These are phyloP conservation scores for Pezicula carpinea DNA, from an alignment of 2,329 filamentous ascomycete genomes.

Conservation along the genomic window DNA sequence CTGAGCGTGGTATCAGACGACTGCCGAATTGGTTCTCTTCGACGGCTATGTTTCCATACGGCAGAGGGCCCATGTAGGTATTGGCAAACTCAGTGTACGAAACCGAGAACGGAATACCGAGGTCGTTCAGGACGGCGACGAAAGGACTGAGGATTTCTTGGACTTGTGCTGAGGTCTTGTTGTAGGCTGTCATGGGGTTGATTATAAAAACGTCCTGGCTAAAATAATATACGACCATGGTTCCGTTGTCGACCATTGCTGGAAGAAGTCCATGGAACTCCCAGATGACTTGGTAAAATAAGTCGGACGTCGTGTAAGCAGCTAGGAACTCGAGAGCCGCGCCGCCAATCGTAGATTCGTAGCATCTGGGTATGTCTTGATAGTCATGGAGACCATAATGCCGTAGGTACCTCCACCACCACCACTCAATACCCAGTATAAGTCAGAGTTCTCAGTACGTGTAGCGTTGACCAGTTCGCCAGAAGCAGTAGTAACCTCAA, in stretches of 20 bases:
- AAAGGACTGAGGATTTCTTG: constrained; percentile 40
- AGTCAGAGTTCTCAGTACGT: constrained; percentile 45
- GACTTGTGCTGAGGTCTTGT: constrained; percentile 38
- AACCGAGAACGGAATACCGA: constrained; percentile 29
- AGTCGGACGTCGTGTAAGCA: constrained; percentile 42
- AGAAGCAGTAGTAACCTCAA: constrained; percentile 46
- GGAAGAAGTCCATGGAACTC: constrained; percentile 32
- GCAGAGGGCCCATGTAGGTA: constrained; percentile 27
- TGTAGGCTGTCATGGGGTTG: constrained; percentile 41
- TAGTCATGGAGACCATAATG: constrained; percentile 50
- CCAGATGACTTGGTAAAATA: constrained; percentile 39
- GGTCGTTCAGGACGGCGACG: constrained; percentile 33
- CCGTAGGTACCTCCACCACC: constrained; percentile 52
- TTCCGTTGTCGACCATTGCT: constrained; percentile 43
- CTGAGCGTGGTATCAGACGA: constrained; percentile 36
- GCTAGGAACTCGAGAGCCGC: constrained; percentile 40
- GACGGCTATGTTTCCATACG: constrained; percentile 22
- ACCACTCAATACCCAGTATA: constrained; percentile 60
- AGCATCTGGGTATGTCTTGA: constrained; percentile 42
- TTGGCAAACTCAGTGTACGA: constrained; percentile 16
- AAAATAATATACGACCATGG: constrained; percentile 43
- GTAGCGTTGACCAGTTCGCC: constrained; percentile 45
- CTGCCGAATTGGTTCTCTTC: constrained; percentile 34
- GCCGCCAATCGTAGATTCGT: constrained; percentile 28
- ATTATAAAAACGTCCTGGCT: constrained; percentile 43